phyloP scores from a whole-genome alignment of 352 stramenopile genomes.

The Phytophthora pinifolia region DNA sequence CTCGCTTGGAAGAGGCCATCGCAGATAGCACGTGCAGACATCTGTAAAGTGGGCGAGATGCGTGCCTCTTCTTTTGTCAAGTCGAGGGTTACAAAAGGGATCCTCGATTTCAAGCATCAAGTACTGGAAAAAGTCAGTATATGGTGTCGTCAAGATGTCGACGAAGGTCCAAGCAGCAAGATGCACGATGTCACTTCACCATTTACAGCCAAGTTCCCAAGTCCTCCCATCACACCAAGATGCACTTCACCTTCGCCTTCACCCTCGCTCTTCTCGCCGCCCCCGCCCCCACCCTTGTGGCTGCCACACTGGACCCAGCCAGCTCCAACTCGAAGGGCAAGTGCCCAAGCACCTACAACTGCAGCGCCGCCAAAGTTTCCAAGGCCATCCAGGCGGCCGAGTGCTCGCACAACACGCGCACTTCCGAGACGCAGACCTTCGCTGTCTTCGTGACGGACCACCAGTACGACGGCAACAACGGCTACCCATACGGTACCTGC shows the following conservation, averaged over 20 bases:
- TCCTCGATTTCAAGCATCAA: no score
- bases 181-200: no score
- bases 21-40: no score
- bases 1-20: no score
- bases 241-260: conserved; percentile 26
- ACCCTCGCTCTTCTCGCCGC: conserved; percentile 18
- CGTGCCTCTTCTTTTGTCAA: no score
- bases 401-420: conserved; percentile 42
- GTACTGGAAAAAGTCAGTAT: no score
- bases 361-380: conserved; percentile 18
- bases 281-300: conserved; percentile 27
- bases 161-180: no score
- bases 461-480: conserved; percentile 35
- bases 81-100: no score
- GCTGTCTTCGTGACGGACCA: conserved; percentile 34
- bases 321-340: conserved; percentile 25
- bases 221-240: conserved; percentile 1
- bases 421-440: conserved; percentile 30
- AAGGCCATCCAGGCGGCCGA: conserved; percentile 37
- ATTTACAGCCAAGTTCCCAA: no score
- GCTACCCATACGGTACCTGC: conserved; percentile 34
- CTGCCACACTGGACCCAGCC: conserved; percentile 28
- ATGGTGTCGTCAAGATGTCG: no score
- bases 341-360: conserved; percentile 27
- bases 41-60: no score